These are phyloP conservation scores for Leonotis leonurus DNA, from an alignment of 257 asterid species.

Conservation along the genomic window DNA sequence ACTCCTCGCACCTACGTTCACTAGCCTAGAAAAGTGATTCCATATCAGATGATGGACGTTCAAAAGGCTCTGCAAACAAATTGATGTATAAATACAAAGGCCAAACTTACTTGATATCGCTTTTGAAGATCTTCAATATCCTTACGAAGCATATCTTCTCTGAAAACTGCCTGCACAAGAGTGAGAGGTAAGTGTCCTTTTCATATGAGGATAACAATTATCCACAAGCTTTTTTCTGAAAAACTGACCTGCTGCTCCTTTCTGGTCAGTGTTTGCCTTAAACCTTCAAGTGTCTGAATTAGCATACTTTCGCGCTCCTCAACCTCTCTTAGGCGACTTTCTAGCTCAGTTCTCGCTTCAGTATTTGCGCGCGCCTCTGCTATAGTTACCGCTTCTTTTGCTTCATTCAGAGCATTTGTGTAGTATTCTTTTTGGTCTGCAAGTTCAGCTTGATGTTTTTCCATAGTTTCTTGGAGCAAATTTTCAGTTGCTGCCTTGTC, in stretches of 20 bases:
- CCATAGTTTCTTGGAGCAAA: slow-evolving; percentile 91
- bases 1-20: slow-evolving; percentile 96
- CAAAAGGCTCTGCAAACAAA: background rate
- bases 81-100: background rate
- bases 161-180: slow-evolving; percentile 68
- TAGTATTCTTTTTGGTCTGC: slow-evolving; percentile 82
- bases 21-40: slow-evolving; percentile 57
- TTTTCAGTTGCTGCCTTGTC: slow-evolving; percentile 89
- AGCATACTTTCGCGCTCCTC: slow-evolving; percentile 53
- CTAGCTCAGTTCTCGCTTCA: slow-evolving; percentile 92
- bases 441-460: slow-evolving; percentile 86
- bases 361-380: slow-evolving; percentile 86
- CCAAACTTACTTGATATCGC: slow-evolving; percentile 65
- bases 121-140: slow-evolving; percentile 96
- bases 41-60: slow-evolving; percentile 13
- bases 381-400: slow-evolving; percentile 94
- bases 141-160: slow-evolving; percentile 91
- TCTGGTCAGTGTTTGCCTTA: slow-evolving; percentile 57
- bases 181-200: slow-evolving; percentile 9
- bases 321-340: slow-evolving; percentile 52
- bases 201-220: background rate
- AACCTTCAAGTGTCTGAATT: slow-evolving; percentile 51
- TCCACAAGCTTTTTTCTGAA: background rate
- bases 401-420: slow-evolving; percentile 71
- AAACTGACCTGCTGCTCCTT: slow-evolving; percentile 76